Conservation (phyloP, 331 rosid species). For the Erythrophleum ivorense region DNA sequence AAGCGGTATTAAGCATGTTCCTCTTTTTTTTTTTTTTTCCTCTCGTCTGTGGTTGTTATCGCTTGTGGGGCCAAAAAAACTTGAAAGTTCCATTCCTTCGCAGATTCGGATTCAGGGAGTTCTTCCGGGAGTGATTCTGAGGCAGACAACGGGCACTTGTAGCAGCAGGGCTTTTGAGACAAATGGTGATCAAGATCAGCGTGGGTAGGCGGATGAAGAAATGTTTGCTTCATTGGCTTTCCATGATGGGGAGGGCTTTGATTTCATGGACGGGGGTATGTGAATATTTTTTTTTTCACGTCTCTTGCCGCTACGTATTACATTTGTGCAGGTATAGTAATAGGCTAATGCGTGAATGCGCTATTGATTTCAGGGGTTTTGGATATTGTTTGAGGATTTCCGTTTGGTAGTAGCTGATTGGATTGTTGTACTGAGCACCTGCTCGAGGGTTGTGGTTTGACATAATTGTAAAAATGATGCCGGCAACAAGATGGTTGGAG, state of each 20-base stretch:
- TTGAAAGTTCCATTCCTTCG: constrained; percentile 5
- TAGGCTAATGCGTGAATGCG: constrained; percentile 21
- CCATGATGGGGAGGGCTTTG: constrained; percentile 10
- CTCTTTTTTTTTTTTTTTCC: background rate
- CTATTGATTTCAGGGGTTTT: constrained; percentile 40
- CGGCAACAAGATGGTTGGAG: constrained; percentile 2
- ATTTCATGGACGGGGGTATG: constrained; percentile 37
- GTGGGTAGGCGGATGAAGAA: constrained; percentile 38
- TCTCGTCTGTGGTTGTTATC: background rate
- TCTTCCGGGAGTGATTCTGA: constrained; percentile 95
- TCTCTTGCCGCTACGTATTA: background rate
- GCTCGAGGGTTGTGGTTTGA: constrained; percentile 39
- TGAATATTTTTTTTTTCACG: background rate
- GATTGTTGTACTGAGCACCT: constrained; percentile 30
- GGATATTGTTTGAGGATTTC: constrained; percentile 38
- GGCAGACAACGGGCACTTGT: constrained; percentile 76
- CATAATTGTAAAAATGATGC: constrained; percentile 40
- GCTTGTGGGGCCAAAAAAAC: background rate
- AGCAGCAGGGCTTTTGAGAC: constrained; percentile 39
- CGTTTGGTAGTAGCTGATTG: constrained; percentile 24
- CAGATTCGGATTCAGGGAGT: constrained; percentile 95
- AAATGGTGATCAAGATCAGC: constrained; percentile 6
- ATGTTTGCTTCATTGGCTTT: constrained; percentile 42
- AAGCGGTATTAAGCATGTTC: constrained; percentile 60
- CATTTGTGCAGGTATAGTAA: background rate